Evolutionary conservation across 2,329 filamentous ascomycete genomes (phyloP).

Genomic region (Dothistroma septosporum): DNA sequence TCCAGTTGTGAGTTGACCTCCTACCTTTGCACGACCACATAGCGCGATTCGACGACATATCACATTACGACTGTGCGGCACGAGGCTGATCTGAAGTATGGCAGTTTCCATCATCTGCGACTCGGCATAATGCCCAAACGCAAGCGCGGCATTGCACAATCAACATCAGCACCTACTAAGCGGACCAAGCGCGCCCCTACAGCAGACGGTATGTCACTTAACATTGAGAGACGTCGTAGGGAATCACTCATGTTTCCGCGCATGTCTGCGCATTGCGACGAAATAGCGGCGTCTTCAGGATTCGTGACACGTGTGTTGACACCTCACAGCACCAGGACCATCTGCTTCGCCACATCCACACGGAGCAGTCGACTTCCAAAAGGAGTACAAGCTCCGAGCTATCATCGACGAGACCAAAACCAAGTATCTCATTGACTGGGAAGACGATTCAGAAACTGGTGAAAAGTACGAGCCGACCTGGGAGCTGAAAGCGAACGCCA

Average conservation of each 20-base stretch:
- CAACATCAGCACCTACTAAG: constrained; percentile 18
- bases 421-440: constrained; percentile 57
- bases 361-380: constrained; percentile 26
- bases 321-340: constrained; percentile 1
- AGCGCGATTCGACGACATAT: background rate
- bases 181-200: background rate
- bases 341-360: constrained; percentile 23
- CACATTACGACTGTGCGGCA: background rate
- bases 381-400: constrained; percentile 26
- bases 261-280: background rate
- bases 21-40: background rate
- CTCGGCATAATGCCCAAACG: constrained; percentile 20
- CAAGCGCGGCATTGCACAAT: constrained; percentile 12
- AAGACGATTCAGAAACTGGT: constrained; percentile 49
- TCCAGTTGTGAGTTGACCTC: background rate
- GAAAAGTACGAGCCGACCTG: constrained; percentile 49
- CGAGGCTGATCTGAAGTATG: constrained; percentile 9
- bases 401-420: constrained; percentile 35
- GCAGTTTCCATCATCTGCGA: constrained; percentile 1
- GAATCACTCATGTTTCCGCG: background rate
- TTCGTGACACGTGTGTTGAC: background rate
- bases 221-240: background rate
- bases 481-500: constrained; percentile 43
- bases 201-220: background rate
- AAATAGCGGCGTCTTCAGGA: background rate